Conservation (phyloP, 139 green algal genomes). For the Closterium sp. region DNA sequence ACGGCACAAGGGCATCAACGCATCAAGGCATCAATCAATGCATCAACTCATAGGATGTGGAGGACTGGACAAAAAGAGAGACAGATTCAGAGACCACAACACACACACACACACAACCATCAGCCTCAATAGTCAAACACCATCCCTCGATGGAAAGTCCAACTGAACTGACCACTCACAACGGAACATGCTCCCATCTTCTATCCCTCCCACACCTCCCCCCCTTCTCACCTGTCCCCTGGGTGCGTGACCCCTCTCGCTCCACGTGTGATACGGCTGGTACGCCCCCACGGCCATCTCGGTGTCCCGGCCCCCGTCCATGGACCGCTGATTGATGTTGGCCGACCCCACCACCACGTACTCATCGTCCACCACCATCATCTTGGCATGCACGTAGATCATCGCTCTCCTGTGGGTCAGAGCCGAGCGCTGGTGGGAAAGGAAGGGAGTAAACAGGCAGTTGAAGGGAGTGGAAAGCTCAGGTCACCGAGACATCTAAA, state of each 20-base stretch:
- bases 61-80: neutral
- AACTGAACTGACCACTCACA: no score
- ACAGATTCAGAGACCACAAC: neutral
- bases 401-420: neutral
- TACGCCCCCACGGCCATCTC: conserved; percentile 60
- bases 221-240: neutral
- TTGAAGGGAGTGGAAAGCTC: neutral
- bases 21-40: neutral
- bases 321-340: conserved; percentile 61
- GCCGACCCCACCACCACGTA: conserved; percentile 63
- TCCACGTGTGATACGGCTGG: conserved; percentile 52
- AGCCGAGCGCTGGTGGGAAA: neutral
- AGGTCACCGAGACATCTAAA: no score
- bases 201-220: no score
- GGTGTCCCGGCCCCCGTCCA: conserved; percentile 59
- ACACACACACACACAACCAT: neutral
- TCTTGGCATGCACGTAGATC: neutral
- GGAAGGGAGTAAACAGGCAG: neutral
- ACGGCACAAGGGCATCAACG: neutral
- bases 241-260: neutral
- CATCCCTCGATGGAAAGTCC: no score
- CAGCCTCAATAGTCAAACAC: neutral
- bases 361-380: conserved; percentile 60
- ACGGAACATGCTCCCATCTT: no score
- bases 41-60: no score